Conservation (phyloP, 1,284 basidiomycete species). For the Veloboletus limbatus region DNA sequence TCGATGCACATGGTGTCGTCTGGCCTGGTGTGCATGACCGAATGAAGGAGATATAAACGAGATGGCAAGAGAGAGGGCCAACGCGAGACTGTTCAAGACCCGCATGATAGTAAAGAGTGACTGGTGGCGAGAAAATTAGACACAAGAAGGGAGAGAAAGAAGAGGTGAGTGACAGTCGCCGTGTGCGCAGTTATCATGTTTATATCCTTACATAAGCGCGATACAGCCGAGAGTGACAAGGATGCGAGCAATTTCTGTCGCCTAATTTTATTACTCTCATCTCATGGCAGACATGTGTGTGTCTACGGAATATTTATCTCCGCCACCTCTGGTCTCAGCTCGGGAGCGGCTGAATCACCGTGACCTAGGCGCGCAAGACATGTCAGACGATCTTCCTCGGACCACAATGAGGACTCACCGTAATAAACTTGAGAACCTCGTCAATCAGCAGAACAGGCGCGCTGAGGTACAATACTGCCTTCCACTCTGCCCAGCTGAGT, state of each 20-base stretch:
- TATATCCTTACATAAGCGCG: conserved; percentile 10
- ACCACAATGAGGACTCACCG: conserved; percentile 45
- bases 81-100: conserved; percentile 17
- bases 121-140: conserved; percentile 8
- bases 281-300: not conserved
- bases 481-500: conserved; percentile 91
- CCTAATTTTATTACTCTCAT: conserved; percentile 4
- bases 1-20: conserved; percentile 25
- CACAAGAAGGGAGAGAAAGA: conserved; percentile 1
- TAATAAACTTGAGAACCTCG: conserved; percentile 85
- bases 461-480: conserved; percentile 88
- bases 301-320: conserved; percentile 9
- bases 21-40: conserved; percentile 22
- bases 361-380: conserved; percentile 29
- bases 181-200: not conserved
- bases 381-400: conserved; percentile 3
- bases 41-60: conserved; percentile 18
- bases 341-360: conserved; percentile 36
- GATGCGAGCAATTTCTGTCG: not conserved
- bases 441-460: conserved; percentile 90
- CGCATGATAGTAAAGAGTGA: conserved; percentile 30
- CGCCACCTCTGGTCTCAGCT: conserved; percentile 8
- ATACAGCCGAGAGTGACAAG: not conserved
- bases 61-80: conserved; percentile 21
- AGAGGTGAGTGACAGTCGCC: not conserved